Evolutionary conservation across 2,329 filamentous ascomycete species (phyloP), one percentile per base, ranked within the genome.

Genomic region (Seiridium cupressi): DNA sequence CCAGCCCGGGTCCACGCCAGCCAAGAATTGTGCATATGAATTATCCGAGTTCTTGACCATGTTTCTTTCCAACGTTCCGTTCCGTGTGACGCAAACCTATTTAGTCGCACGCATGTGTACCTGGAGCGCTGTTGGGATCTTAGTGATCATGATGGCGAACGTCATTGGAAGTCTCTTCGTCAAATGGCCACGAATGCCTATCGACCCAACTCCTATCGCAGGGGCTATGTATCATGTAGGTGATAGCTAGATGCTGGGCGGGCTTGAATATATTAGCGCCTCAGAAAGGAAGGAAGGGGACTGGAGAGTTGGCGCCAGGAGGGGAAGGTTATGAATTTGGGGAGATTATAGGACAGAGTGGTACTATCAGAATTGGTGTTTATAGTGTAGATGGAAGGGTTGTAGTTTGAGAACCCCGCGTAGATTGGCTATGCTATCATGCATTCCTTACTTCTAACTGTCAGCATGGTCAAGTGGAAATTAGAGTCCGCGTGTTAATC

Each of bases 1-100:
- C 57, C 57, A 35, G 6, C 13, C 54, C 31, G 68, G 59, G 5
- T 58, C 51, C 49, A 64, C 46, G 53, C 64, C 56, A 44, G 72
- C 63, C 3, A 62, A 59, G 6, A 69, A 68, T 32, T 75, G 72
- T 53, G 68, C 68, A 5, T 71, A 70, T 58, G 67, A 68, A 26
- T 65, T 74, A 13, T 68, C 74, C 13, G 75, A 78, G 62, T 67
- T 75, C 57, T 70, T 77, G 18, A 73, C 74, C 2, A 68, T 78
- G 34, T 70, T 74, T 42, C 70, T 79, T 0, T 68, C 72, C 63
- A 76, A 76, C 59, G 69, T 78, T 10, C 75, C 74, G 0, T 78
- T 70, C 64, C 72, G 70, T 1, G 65, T 73, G 9, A 73, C 71
- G 26, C 72, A 74, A 62, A 74, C 73, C 5, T 73, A 65, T 38